Evolutionary conservation across 768 basidiomycete species (phyloP).

Genomic region (Cubamyces sp.): DNA sequence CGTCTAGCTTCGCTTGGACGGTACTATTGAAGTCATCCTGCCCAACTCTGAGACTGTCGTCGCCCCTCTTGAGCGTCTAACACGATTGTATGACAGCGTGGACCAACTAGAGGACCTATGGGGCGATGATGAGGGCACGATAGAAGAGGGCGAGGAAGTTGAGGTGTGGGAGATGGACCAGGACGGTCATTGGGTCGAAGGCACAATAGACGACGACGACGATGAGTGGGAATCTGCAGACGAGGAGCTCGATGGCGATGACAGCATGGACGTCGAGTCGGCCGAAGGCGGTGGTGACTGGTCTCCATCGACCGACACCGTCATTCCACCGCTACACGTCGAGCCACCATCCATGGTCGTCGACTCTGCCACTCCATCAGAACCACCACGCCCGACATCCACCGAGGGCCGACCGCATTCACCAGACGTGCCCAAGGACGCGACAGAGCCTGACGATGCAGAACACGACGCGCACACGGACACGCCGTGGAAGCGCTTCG

Average conservation of each 20-base stretch:
- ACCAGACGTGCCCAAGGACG: conserved; percentile 39
- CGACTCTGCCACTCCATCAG: conserved; percentile 6
- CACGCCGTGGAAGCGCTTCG: conserved; percentile 81
- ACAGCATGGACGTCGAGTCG: conserved; percentile 44
- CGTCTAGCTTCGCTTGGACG: conserved; percentile 70
- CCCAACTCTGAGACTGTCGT: conserved; percentile 53
- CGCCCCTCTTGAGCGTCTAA: conserved; percentile 70
- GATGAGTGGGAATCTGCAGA: conserved; percentile 41
- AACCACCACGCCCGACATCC: conserved; percentile 7
- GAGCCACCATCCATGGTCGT: conserved; percentile 4
- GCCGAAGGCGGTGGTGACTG: conserved; percentile 30
- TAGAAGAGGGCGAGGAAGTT: conserved; percentile 48
- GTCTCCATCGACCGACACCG: conserved; percentile 29
- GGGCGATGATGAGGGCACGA: conserved; percentile 46
- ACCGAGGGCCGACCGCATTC: conserved; percentile 12
- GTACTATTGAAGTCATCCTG: conserved; percentile 72
- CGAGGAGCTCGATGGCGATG: conserved; percentile 40
- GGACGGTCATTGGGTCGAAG: conserved; percentile 39
- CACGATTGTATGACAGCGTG: conserved; percentile 77
- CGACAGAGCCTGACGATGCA: conserved; percentile 30
- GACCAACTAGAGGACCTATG: conserved; percentile 77
- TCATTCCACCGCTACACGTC: conserved; percentile 14
- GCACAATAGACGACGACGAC: conserved; percentile 31
- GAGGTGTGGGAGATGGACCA: conserved; percentile 48
- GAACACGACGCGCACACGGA: conserved; percentile 38